Evolutionary conservation across 1,284 basidiomycete genomes (phyloP).

Genomic region (Cutaneotrichosporon cutaneum): DNA sequence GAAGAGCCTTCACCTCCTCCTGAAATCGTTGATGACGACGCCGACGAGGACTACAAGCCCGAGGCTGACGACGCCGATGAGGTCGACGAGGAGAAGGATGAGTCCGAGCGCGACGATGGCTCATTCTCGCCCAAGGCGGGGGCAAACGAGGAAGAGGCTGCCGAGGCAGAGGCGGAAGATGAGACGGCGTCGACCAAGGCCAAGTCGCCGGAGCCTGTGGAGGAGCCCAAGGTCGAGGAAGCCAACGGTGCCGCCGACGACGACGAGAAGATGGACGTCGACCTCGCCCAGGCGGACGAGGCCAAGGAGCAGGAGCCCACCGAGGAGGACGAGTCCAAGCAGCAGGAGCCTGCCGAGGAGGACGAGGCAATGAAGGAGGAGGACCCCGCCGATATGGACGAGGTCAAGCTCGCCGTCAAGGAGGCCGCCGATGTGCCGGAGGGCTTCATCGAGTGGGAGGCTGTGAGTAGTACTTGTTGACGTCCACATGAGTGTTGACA

Average conservation of each 20-base stretch:
- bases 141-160: conserved; percentile 14
- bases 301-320: conserved; percentile 11
- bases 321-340: conserved; percentile 20
- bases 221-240: not conserved
- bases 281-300: conserved; percentile 8
- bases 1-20: conserved; percentile 9
- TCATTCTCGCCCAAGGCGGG: conserved; percentile 7
- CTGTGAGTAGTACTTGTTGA: conserved; percentile 38
- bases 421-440: conserved; percentile 42
- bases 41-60: conserved; percentile 1
- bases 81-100: conserved; percentile 4
- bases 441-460: conserved; percentile 55
- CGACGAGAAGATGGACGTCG: conserved; percentile 8
- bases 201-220: not conserved
- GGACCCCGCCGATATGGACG: conserved; percentile 29
- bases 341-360: conserved; percentile 14
- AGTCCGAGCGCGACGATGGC: not conserved
- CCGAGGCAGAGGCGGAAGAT: not conserved
- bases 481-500: not conserved
- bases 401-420: conserved; percentile 39
- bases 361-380: conserved; percentile 11
- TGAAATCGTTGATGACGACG: not conserved
- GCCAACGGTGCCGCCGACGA: not conserved
- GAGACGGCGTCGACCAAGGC: not conserved
- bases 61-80: conserved; percentile 1